Evolutionary conservation across 306 rosid species (phyloP).

Genomic region (Oxytropis ochrocephala): DNA sequence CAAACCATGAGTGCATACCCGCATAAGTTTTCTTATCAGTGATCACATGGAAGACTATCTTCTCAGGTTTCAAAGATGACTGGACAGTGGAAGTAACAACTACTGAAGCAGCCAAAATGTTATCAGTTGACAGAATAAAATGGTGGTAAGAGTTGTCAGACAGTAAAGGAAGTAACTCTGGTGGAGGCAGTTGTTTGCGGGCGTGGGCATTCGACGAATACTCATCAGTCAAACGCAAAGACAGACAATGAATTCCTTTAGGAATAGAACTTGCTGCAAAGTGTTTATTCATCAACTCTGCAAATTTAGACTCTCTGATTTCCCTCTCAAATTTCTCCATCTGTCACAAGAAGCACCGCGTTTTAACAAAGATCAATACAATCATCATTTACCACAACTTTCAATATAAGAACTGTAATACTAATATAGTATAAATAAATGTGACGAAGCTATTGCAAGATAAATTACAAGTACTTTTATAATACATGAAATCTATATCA

Average conservation of each 20-base stretch:
- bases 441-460: not conserved
- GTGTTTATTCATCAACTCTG: slow-evolving; percentile 96
- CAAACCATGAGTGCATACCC: slow-evolving; percentile 99
- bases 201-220: slow-evolving; percentile 98
- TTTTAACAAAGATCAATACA: slow-evolving; percentile 17
- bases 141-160: slow-evolving; percentile 89
- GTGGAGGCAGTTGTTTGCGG: slow-evolving; percentile 93
- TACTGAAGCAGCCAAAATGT: slow-evolving; percentile 96
- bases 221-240: slow-evolving; percentile 97
- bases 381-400: not conserved
- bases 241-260: slow-evolving; percentile 91
- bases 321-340: slow-evolving; percentile 96
- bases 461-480: not conserved
- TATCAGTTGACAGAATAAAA: slow-evolving; percentile 88
- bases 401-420: not conserved
- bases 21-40: slow-evolving; percentile 97
- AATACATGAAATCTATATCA: not conserved
- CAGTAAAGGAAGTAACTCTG: slow-evolving; percentile 88
- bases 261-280: slow-evolving; percentile 94
- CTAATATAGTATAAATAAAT: slow-evolving; percentile 4
- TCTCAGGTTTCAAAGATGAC: slow-evolving; percentile 73
- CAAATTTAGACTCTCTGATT: slow-evolving; percentile 77
- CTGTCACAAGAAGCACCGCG: slow-evolving; percentile 39
- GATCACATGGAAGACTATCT: slow-evolving; percentile 95
- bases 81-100: slow-evolving; percentile 91